Evolutionary conservation across 108 stramenopile species (phyloP).

Genomic region (Skeletonema costatum): DNA sequence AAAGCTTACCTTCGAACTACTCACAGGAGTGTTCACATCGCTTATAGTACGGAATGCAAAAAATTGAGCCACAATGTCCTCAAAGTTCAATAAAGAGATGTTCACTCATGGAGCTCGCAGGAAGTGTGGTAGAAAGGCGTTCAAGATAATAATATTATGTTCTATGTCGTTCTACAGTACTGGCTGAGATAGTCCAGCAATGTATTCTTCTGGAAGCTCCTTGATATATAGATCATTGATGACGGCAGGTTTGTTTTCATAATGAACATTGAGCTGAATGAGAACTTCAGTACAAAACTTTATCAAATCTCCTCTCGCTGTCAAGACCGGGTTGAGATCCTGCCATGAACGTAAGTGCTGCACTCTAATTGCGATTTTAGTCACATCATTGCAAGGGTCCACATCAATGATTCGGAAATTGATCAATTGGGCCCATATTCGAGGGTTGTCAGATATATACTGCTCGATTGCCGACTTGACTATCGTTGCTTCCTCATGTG

Average conservation of each 20-base stretch:
- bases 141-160: too few species aligned
- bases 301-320: slow-evolving; percentile 51
- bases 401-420: slow-evolving; percentile 56
- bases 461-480: slow-evolving; percentile 64
- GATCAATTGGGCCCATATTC: slow-evolving; percentile 61
- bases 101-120: too few species aligned
- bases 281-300: slow-evolving; percentile 53
- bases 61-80: too few species aligned
- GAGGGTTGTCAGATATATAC: slow-evolving; percentile 63
- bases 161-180: too few species aligned
- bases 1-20: too few species aligned
- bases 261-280: slow-evolving; percentile 54
- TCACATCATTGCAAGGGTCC: slow-evolving; percentile 52
- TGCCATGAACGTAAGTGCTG: slow-evolving; percentile 78
- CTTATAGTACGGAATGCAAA: too few species aligned
- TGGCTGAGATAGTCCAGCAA: neutral
- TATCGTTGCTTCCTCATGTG: slow-evolving; percentile 58
- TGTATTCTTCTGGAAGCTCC: neutral
- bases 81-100: too few species aligned
- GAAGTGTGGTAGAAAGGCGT: too few species aligned
- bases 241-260: neutral
- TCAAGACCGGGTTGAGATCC: slow-evolving; percentile 50
- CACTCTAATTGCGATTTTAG: slow-evolving; percentile 46
- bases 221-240: neutral
- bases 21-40: too few species aligned